phyloP scores from a whole-genome alignment of 2,329 filamentous ascomycete species.

The Fusarium penzigii region DNA sequence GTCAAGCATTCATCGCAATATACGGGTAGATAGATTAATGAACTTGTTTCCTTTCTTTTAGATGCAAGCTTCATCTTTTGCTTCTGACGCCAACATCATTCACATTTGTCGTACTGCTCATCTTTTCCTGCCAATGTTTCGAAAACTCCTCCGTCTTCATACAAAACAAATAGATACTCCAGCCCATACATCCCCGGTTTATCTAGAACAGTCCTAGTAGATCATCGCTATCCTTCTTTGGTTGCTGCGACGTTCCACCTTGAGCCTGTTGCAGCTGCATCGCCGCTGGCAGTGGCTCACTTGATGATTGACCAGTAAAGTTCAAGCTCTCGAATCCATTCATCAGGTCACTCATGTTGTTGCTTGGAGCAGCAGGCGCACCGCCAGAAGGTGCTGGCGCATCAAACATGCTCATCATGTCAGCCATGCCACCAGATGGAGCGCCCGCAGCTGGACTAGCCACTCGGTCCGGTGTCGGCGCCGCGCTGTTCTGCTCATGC shows the following conservation, averaged over 20 bases:
- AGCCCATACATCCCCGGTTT: neutral
- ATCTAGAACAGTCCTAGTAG: slow-evolving; percentile 48
- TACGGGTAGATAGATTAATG: no score
- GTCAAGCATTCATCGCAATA: slow-evolving; percentile 20
- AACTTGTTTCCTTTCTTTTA: no score
- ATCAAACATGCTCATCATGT: slow-evolving; percentile 72
- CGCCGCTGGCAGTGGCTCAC: slow-evolving; percentile 64
- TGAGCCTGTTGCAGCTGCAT: slow-evolving; percentile 53
- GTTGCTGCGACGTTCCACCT: slow-evolving; percentile 37
- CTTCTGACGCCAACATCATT: slow-evolving; percentile 21
- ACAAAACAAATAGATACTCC: slow-evolving; percentile 8
- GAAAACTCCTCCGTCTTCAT: slow-evolving; percentile 12
- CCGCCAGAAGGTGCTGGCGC: slow-evolving; percentile 58
- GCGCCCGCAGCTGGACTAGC: slow-evolving; percentile 58
- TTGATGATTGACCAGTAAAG: slow-evolving; percentile 58
- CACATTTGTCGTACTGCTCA: slow-evolving; percentile 10
- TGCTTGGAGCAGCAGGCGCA: slow-evolving; percentile 38
- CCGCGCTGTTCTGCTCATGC: slow-evolving; percentile 57
- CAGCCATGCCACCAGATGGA: slow-evolving; percentile 54
- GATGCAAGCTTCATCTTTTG: slow-evolving; percentile 16
- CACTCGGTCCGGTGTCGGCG: slow-evolving; percentile 68
- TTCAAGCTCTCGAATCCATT: slow-evolving; percentile 84
- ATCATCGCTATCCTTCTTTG: slow-evolving; percentile 63
- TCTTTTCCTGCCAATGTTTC: slow-evolving; percentile 16
- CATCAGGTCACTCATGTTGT: slow-evolving; percentile 83